phyloP scores from a whole-genome alignment of 352 stramenopile genomes.

The Phytophthora brassicae region DNA sequence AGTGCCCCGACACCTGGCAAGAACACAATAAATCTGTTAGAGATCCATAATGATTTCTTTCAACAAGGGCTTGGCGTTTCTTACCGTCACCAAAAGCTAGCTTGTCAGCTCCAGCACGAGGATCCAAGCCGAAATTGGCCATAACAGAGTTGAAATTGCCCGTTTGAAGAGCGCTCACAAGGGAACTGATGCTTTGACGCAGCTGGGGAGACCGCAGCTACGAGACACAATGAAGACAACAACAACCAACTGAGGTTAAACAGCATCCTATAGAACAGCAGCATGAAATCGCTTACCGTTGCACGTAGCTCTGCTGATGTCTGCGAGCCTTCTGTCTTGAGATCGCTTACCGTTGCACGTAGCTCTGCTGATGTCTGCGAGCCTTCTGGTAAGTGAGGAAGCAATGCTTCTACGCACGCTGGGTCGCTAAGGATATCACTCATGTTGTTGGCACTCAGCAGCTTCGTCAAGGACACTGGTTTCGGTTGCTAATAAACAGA shows the following conservation, averaged over 20 bases:
- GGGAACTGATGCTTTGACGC: constrained; percentile 85
- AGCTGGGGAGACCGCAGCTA: constrained; percentile 85
- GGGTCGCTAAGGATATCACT: constrained; percentile 67
- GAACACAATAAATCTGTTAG: constrained; percentile 7
- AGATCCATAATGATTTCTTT: not conserved
- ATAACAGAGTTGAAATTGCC: constrained; percentile 91
- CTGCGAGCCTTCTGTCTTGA: constrained; percentile 56
- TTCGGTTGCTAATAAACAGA: constrained; percentile 51
- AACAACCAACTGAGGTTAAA: not conserved
- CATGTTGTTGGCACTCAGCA: constrained; percentile 64
- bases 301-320: constrained; percentile 70
- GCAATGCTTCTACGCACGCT: constrained; percentile 47
- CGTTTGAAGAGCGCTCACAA: constrained; percentile 82
- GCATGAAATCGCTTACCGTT: constrained; percentile 40
- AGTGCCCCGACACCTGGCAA: constrained; percentile 71
- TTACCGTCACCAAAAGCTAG: constrained; percentile 83
- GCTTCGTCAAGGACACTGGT: constrained; percentile 57
- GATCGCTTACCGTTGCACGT: constrained; percentile 52
- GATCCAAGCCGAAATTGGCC: constrained; percentile 89
- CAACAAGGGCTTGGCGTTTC: constrained; percentile 5
- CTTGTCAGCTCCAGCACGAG: constrained; percentile 71
- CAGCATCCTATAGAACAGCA: not conserved
- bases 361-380: constrained; percentile 79
- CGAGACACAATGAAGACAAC: too few species aligned
- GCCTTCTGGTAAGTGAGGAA: constrained; percentile 79